These are phyloP conservation scores for Zymoseptoria ardabiliae DNA, from an alignment of 2,329 filamentous ascomycete genomes.

Conservation along the genomic window DNA sequence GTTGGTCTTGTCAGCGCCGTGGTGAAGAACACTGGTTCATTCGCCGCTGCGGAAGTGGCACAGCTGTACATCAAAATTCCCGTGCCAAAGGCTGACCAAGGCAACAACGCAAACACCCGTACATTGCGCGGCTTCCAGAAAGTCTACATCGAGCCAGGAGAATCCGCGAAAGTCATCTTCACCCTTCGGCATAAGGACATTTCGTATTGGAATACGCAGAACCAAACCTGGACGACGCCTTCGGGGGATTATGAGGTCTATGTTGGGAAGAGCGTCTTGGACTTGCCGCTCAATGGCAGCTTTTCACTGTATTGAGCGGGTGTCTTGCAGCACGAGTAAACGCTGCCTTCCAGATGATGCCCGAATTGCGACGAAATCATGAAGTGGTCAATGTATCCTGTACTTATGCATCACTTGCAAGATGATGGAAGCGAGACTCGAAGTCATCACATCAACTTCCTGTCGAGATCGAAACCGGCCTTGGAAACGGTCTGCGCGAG, in stretches of 20 bases:
- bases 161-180: conserved; percentile 29
- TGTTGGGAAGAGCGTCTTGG: conserved; percentile 37
- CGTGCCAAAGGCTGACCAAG: conserved; percentile 41
- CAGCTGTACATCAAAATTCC: conserved; percentile 38
- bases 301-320: conserved; percentile 10
- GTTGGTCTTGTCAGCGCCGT: conserved; percentile 44
- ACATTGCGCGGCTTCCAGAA: conserved; percentile 30
- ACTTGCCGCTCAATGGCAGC: conserved; percentile 24
- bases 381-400: too few relatives aligned
- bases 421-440: not conserved
- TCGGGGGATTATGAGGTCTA: conserved; percentile 38
- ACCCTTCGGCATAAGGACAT: conserved; percentile 38
- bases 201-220: conserved; percentile 43
- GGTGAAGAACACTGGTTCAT: conserved; percentile 45
- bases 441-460: conserved; percentile 7
- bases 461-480: conserved; percentile 18
- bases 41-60: conserved; percentile 46
- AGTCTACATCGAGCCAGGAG: conserved; percentile 22
- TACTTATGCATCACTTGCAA: not conserved
- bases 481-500: conserved; percentile 15
- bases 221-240: conserved; percentile 47
- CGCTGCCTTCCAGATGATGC: too few relatives aligned
- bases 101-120: conserved; percentile 35
- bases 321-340: not conserved
- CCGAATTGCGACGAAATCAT: too few relatives aligned